phyloP scores from a whole-genome alignment of 2,329 filamentous ascomycete genomes.

The Venturia oleaginea region DNA sequence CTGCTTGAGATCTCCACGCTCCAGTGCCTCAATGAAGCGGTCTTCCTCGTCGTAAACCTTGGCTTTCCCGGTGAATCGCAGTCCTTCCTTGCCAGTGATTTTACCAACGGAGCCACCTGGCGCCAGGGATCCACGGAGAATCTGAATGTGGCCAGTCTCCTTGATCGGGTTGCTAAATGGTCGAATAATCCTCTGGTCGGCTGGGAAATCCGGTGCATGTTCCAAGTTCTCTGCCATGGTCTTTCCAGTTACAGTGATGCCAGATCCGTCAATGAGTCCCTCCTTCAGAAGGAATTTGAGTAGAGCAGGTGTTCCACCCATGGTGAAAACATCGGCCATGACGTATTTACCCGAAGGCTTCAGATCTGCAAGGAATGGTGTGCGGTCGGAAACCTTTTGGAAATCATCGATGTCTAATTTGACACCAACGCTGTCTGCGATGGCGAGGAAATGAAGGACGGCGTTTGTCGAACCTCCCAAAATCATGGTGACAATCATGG shows the following conservation, averaged over 20 bases:
- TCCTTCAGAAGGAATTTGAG: slow-evolving; percentile 42
- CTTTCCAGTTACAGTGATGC: slow-evolving; percentile 43
- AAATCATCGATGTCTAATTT: slow-evolving; percentile 44
- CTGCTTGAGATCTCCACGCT: slow-evolving; percentile 60
- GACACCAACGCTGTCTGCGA: slow-evolving; percentile 41
- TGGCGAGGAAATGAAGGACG: slow-evolving; percentile 43
- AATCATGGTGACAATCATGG: slow-evolving; percentile 43
- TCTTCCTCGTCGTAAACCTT: slow-evolving; percentile 64
- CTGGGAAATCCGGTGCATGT: slow-evolving; percentile 54
- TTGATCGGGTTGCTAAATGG: slow-evolving; percentile 63
- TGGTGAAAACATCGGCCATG: slow-evolving; percentile 50
- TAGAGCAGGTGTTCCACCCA: slow-evolving; percentile 41
- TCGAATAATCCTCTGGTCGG: slow-evolving; percentile 61
- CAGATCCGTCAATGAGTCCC: slow-evolving; percentile 38
- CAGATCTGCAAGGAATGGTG: slow-evolving; percentile 42
- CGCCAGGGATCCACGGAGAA: slow-evolving; percentile 59
- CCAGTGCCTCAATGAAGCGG: slow-evolving; percentile 57
- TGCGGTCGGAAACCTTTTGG: slow-evolving; percentile 41
- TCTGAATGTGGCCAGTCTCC: slow-evolving; percentile 62
- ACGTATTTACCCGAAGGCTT: slow-evolving; percentile 46
- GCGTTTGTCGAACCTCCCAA: slow-evolving; percentile 43
- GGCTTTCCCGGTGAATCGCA: slow-evolving; percentile 58
- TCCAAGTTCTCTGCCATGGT: slow-evolving; percentile 42
- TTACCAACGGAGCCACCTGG: slow-evolving; percentile 64
- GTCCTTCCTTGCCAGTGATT: slow-evolving; percentile 69